Conservation (phyloP, 352 stramenopile species). For the Phytophthora megakarya region DNA sequence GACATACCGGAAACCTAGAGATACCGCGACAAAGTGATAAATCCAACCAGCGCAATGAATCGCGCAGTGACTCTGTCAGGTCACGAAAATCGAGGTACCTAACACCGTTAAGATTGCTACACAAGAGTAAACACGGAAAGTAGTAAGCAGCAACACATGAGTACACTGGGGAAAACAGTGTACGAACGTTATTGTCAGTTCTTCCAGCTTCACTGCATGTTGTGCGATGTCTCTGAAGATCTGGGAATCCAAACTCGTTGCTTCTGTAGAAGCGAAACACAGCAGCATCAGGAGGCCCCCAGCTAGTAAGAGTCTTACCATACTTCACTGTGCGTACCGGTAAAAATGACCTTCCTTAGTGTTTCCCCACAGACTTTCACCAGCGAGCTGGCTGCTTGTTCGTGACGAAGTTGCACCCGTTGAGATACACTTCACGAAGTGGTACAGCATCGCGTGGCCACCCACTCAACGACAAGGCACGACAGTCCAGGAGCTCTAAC, state of each 20-base stretch:
- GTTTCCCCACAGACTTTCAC: slow-evolving; percentile 40
- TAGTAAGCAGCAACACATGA: slow-evolving; percentile 1
- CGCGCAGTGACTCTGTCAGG: slow-evolving; percentile 36
- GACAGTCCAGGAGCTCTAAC: slow-evolving; percentile 65
- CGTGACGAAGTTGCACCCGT: slow-evolving; percentile 56
- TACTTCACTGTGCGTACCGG: slow-evolving; percentile 30
- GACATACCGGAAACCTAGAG: slow-evolving; percentile 44
- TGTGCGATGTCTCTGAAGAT: slow-evolving; percentile 45
- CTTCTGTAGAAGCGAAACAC: slow-evolving; percentile 36
- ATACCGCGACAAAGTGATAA: slow-evolving; percentile 57
- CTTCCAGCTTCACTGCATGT: slow-evolving; percentile 38
- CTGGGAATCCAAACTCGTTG: slow-evolving; percentile 46
- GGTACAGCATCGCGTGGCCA: slow-evolving; percentile 39
- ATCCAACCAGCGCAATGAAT: slow-evolving; percentile 53
- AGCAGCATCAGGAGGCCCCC: not conserved
- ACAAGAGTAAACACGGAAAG: not conserved
- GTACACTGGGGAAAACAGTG: not conserved
- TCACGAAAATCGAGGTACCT: slow-evolving; percentile 36
- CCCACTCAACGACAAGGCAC: slow-evolving; percentile 46
- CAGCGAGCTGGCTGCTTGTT: slow-evolving; percentile 47
- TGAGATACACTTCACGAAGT: slow-evolving; percentile 50
- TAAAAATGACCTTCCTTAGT: slow-evolving; percentile 52
- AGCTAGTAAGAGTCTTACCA: not conserved
- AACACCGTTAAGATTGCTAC: slow-evolving; percentile 42
- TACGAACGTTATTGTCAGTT: slow-evolving; percentile 56